These are phyloP conservation scores for Nicotiana sylvestris DNA, from an alignment of 257 asterid species.

Conservation along the genomic window DNA sequence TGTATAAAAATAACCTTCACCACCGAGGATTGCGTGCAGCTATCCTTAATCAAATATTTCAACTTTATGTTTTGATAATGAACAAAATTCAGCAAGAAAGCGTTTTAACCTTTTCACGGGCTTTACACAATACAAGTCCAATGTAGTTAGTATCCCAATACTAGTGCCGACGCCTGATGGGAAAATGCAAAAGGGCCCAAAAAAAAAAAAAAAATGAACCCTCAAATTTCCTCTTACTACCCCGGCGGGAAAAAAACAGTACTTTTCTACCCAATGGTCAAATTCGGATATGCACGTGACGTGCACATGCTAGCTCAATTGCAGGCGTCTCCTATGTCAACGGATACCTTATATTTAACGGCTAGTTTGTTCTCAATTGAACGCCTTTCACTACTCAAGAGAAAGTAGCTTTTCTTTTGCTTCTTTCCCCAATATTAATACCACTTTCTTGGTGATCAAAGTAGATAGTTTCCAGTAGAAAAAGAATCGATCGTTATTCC, in stretches of 20 bases:
- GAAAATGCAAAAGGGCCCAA: too few relatives aligned
- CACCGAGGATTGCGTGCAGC: too few relatives aligned
- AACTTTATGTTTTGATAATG: too few relatives aligned
- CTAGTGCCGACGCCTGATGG: too few relatives aligned
- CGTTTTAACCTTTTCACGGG: too few relatives aligned
- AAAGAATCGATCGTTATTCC: background rate
- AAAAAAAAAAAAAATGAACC: background rate
- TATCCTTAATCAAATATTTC: too few relatives aligned
- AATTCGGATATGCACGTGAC: background rate
- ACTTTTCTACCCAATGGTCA: too few relatives aligned
- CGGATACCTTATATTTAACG: constrained; percentile 9
- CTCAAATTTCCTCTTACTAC: background rate
- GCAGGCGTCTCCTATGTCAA: background rate
- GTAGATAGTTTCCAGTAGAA: background rate
- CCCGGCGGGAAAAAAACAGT: too few relatives aligned
- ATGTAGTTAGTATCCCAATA: too few relatives aligned
- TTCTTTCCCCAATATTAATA: background rate
- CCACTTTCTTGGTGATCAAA: background rate
- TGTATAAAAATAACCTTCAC: too few relatives aligned
- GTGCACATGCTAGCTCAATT: background rate
- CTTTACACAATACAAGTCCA: too few relatives aligned
- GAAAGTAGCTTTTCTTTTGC: constrained; percentile 5
- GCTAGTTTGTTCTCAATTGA: constrained; percentile 4
- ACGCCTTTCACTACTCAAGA: background rate
- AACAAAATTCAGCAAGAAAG: too few relatives aligned